Base-by-base conservation (phyloP, 148 eudicot genomes). In the Arbutus unedo region DNA sequence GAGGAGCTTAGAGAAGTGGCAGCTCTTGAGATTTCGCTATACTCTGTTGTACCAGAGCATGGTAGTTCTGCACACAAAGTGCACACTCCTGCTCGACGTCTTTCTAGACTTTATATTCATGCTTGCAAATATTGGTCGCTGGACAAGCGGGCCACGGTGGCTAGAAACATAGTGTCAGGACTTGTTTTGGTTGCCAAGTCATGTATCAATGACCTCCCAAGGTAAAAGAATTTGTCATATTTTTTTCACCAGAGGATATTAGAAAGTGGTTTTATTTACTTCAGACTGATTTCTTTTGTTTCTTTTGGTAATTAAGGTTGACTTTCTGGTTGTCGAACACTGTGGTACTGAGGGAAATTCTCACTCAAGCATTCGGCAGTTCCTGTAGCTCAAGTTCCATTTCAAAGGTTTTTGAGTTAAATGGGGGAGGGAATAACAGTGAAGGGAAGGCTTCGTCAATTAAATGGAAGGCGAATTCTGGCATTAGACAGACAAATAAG, bases 51-150 rank as follows among this genome's bases (percentile, higher is more conserved):
- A 73, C 92, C 97, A 13, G 96, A 93, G 88, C 98, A 95, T 88
- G 96, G 93, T n/a, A 91, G 93, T 77, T 95, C 98, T 5, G 92
- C 94, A 60, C 93, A 95, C 84, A 93, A 93, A 86, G 93, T 93
- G 80, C 98, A 95, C 86, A 90, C 94, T 54, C 98, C 98, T 80
- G 97, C 98, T 78, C 86, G 96, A 59, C 97, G 94, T 70, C 97
- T 95, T 86, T 92, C 93, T 85, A 90, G 95, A 76, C 87, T 93
- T 14, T 95, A 95, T 80, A 82, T 95, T 43, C 94, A 92, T 84
- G 92, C 97, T 48, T 92, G 94, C 88, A 92, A 93, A 85, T 81
- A 93, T 75, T 93, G 92, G 92, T 85, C 93, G 55, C 92, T 81
- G 84, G 88, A 87, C 51, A 92, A 84, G 84, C 88, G 92, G 60